Percentiles rank a stretch among this genome's conserved stretches.
These are phyloP conservation scores for Zygoascus hellenicus DNA, from an alignment of 1,139 yeast genomes.

Conservation along the genomic window DNA sequence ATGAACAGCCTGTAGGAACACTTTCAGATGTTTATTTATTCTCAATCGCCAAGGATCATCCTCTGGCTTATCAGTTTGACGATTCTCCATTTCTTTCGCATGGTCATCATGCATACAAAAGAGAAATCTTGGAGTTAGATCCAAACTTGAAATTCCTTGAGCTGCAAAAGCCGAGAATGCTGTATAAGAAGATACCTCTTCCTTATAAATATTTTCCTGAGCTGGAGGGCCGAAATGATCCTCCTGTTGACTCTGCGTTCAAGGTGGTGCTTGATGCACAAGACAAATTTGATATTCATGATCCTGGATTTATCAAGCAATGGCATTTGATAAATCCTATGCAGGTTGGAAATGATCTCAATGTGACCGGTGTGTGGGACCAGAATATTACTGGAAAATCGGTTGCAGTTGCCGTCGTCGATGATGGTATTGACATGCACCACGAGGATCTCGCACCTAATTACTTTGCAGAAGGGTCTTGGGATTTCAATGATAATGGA, in stretches of 20 bases:
- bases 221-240: constrained; percentile 2
- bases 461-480: constrained; percentile 68
- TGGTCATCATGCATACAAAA: constrained; percentile 10
- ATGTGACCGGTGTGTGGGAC: constrained; percentile 81
- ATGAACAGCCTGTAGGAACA: constrained; percentile 31
- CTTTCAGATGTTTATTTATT: constrained; percentile 32
- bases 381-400: constrained; percentile 79
- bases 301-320: constrained; percentile 74
- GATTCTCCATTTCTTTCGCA: neutral
- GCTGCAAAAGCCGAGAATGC: constrained; percentile 18
- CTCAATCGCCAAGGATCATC: constrained; percentile 24
- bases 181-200: constrained; percentile 21
- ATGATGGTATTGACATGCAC: constrained; percentile 88
- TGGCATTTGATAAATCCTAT: constrained; percentile 83
- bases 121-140: constrained; percentile 11
- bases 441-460: constrained; percentile 65
- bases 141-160: constrained; percentile 23
- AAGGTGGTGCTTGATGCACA: constrained; percentile 25
- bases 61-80: constrained; percentile 7
- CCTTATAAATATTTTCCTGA: constrained; percentile 13
- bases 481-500: constrained; percentile 83
- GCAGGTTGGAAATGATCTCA: constrained; percentile 77
- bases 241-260: constrained; percentile 24
- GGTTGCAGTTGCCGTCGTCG: constrained; percentile 75
- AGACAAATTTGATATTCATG: constrained; percentile 58